Evolutionary conservation across 129 eudicot genomes (phyloP).

Genomic region (Arctium minus): DNA sequence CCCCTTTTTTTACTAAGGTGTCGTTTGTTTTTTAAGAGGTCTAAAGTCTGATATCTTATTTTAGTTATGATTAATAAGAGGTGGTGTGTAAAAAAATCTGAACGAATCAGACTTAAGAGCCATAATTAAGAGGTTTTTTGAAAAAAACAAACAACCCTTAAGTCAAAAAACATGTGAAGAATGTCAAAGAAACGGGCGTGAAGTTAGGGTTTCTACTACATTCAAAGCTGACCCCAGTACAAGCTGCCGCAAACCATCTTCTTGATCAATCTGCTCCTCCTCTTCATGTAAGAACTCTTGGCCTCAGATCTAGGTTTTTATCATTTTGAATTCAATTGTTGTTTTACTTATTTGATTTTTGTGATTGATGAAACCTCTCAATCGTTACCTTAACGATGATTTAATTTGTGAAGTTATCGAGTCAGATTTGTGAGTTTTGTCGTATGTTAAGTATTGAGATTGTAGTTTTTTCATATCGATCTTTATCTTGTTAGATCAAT

Average conservation of each 20-base stretch:
- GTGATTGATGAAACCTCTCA: not conserved
- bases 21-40: too few relatives aligned
- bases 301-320: not conserved
- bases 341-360: not conserved
- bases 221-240: slow-evolving; percentile 19
- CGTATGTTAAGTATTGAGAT: not conserved
- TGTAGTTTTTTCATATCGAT: not conserved
- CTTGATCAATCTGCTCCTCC: not conserved
- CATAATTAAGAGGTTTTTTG: too few relatives aligned
- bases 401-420: not conserved
- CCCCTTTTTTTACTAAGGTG: too few relatives aligned
- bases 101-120: too few relatives aligned
- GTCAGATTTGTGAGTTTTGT: not conserved
- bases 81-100: too few relatives aligned
- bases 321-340: not conserved
- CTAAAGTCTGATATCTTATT: too few relatives aligned
- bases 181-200: too few relatives aligned
- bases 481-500: not conserved
- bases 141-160: too few relatives aligned
- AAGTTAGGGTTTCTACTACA: slow-evolving; percentile 25
- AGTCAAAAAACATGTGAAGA: too few relatives aligned
- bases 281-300: slow-evolving; percentile 9
- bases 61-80: too few relatives aligned
- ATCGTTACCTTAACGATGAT: not conserved
- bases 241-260: slow-evolving; percentile 16